Evolutionary conservation across 2,329 filamentous ascomycete genomes (phyloP), one percentile per base, ranked within the genome.

Genomic region (Fusarium sp.): DNA sequence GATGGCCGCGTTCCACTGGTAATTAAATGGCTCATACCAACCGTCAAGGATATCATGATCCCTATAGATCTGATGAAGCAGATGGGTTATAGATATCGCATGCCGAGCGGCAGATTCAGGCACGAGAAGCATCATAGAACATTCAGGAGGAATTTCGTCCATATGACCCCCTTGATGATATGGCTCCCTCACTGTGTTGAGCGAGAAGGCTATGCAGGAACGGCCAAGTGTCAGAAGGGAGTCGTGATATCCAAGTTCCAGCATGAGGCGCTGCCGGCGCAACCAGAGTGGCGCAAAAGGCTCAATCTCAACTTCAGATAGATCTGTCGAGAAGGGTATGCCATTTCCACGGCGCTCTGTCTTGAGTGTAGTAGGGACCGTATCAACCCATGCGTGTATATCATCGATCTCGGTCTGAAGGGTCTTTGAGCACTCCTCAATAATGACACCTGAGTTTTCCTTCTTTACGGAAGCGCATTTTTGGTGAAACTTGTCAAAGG

Each of bases 11-110:
- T 66, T 66, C 64, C 64, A 66, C 11, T 62, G 64, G 7, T 56
- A 45, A 71, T 76, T 76, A 13, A 77, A 66, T 3, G 64, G 45
- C 50, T 66, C 65, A 62, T 79, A 78, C 50, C 83, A 80, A 0
- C 75, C 73, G 18, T 73, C 71, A 57, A 80, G 81, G 10, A 80
- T 70, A 0, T 71, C 64, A 20, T 79, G 16, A 6, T 27, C 24
- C 37, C 5, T 37, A 18, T 58, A 47, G 16, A 68, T 42, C 20
- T 64, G 66, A 24, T 47, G 16, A 20, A 65, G 13, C 5, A 47
- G 13, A 52, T 59, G 10, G 0, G 62, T 65, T 8, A 27, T 20
- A 6, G 62, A 16, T 18, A 59, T 37, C 11, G 62, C 54, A 11
- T 65, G 62, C 13, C 20, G 29, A 59, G 62, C 54, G 8, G 38